Conservation (phyloP, 2,329 filamentous ascomycete genomes). For the Alternaria sp. region DNA sequence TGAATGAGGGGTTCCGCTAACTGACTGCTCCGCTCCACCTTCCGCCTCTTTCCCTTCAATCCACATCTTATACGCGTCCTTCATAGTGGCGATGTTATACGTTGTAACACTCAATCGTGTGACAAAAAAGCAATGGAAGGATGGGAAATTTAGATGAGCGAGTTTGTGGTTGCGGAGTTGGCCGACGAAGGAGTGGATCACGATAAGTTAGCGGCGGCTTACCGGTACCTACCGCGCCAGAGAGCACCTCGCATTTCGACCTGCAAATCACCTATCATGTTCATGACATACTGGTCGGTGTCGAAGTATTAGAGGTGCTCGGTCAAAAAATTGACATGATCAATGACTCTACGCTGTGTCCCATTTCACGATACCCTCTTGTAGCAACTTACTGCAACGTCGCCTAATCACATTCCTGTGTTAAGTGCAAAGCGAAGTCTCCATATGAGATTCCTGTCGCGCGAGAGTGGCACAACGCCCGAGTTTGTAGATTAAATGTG, state of each 20-base stretch:
- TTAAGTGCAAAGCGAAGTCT: neutral
- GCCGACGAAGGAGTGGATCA: conserved; percentile 31
- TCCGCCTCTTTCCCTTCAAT: conserved; percentile 53
- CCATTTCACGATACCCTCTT: neutral
- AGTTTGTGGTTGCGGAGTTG: conserved; percentile 26
- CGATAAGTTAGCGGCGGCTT: conserved; percentile 31
- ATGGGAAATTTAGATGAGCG: conserved; percentile 9
- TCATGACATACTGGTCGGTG: neutral
- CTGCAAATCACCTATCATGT: neutral
- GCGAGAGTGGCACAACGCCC: neutral
- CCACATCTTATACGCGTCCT: conserved; percentile 50
- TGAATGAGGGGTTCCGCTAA: conserved; percentile 30
- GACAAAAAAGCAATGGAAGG: neutral
- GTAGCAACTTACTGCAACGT: neutral
- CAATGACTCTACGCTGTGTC: neutral
- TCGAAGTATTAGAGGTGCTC: neutral
- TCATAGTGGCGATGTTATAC: conserved; percentile 21
- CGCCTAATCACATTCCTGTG: neutral
- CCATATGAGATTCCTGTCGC: neutral
- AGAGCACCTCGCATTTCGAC: neutral
- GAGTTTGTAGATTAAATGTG: neutral
- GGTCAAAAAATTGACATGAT: neutral
- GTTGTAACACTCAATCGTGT: neutral
- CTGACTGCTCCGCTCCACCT: conserved; percentile 60
- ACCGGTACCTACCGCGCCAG: neutral